Percentiles rank a stretch among this genome's conserved stretches.
These are phyloP conservation scores for Myxozyma sirexii DNA, from an alignment of 805 yeast genomes.

Conservation along the genomic window DNA sequence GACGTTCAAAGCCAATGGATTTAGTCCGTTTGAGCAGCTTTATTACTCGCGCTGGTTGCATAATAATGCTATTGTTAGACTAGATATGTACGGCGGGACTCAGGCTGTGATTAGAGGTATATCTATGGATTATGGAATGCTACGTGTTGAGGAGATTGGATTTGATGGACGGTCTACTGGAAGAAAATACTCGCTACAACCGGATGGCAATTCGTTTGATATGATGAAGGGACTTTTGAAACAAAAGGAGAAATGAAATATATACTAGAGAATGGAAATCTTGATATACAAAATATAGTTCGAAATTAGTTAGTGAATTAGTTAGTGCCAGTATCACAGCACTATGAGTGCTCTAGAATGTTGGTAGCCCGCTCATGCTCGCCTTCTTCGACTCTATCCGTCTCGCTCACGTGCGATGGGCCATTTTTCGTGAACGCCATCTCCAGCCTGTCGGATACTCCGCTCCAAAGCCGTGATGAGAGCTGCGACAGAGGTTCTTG, in stretches of 20 bases:
- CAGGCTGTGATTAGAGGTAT: slow-evolving; percentile 78
- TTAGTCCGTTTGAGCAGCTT: slow-evolving; percentile 62
- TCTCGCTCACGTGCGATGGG: too few relatives aligned
- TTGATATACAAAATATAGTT: too few relatives aligned
- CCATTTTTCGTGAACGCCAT: too few relatives aligned
- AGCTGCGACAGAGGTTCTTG: too few relatives aligned
- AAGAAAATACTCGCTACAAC: slow-evolving; percentile 70
- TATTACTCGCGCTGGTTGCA: slow-evolving; percentile 92
- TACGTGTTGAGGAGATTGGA: slow-evolving; percentile 71
- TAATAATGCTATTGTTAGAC: slow-evolving; percentile 66
- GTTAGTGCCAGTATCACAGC: too few relatives aligned
- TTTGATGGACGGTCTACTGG: slow-evolving; percentile 54
- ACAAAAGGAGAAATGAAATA: slow-evolving; percentile 46
- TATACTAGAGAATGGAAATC: not conserved
- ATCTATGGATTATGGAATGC: slow-evolving; percentile 78
- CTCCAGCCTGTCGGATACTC: too few relatives aligned
- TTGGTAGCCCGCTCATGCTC: too few relatives aligned
- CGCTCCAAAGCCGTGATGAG: too few relatives aligned
- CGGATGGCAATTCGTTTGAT: slow-evolving; percentile 97
- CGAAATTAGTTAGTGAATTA: too few relatives aligned
- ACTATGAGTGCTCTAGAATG: too few relatives aligned
- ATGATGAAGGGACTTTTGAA: slow-evolving; percentile 87
- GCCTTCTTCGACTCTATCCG: too few relatives aligned
- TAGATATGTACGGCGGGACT: slow-evolving; percentile 56
- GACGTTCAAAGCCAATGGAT: slow-evolving; percentile 63